These are phyloP conservation scores for Thraustotheca clavata DNA, from an alignment of 352 stramenopile genomes.

Conservation along the genomic window DNA sequence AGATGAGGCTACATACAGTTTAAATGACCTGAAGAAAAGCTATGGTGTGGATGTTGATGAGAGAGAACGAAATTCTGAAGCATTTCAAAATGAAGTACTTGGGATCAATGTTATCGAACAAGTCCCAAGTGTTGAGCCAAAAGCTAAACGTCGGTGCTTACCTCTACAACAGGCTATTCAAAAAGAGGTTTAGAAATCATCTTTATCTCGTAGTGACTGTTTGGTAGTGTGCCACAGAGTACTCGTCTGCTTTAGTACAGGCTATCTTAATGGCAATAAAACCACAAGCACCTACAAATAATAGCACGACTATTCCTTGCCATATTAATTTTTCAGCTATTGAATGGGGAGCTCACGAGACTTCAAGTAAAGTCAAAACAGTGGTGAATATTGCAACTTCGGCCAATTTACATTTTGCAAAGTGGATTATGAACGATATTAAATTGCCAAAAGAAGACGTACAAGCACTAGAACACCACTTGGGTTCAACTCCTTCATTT, in stretches of 20 bases:
- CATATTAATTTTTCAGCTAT: background rate
- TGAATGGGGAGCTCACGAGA: background rate
- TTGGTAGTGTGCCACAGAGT: no score
- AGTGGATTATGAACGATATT: constrained; percentile 14
- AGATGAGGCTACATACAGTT: background rate
- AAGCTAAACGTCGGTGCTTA: background rate
- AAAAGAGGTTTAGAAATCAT: background rate
- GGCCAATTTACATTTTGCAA: background rate
- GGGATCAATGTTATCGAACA: background rate
- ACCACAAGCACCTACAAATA: background rate
- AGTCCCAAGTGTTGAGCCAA: background rate
- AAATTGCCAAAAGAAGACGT: background rate
- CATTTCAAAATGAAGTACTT: constrained; percentile 15
- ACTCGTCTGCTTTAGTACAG: background rate
- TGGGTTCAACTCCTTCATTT: background rate
- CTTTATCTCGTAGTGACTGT: background rate
- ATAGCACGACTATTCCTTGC: background rate
- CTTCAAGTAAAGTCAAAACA: background rate
- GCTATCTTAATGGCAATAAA: background rate
- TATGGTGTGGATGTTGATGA: constrained; percentile 18
- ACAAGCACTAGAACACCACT: background rate
- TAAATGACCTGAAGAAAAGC: constrained; percentile 21
- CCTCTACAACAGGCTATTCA: background rate
- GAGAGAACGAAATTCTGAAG: constrained; percentile 4
- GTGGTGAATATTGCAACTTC: background rate